phyloP scores from a whole-genome alignment of 352 stramenopile genomes.

The Thraustochytrium striatum region DNA sequence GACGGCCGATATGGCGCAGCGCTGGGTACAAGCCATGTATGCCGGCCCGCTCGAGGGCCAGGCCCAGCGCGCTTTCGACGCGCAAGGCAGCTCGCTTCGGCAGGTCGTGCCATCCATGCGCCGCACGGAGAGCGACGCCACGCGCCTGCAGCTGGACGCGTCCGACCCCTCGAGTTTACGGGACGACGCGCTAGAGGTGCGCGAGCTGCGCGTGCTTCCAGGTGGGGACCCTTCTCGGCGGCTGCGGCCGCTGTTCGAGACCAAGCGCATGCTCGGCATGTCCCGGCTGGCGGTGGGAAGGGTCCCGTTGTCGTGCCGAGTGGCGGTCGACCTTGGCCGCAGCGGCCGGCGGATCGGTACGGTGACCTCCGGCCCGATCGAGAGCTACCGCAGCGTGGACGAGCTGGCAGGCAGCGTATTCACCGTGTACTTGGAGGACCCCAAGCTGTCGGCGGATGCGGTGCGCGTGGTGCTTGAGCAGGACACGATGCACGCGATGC shows the following conservation, averaged over 20 bases:
- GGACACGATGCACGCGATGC: background rate
- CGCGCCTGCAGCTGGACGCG: background rate
- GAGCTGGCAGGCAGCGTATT: too few species aligned
- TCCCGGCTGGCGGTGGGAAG: background rate
- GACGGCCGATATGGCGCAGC: constrained; percentile 15
- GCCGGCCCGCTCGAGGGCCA: background rate
- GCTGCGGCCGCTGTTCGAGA: constrained; percentile 3
- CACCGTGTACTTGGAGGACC: background rate
- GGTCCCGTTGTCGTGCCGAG: background rate
- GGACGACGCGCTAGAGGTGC: background rate
- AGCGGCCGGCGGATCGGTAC: background rate
- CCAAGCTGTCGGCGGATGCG: background rate
- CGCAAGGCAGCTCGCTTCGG: background rate
- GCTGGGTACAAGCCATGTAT: constrained; percentile 39
- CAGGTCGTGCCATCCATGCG: background rate
- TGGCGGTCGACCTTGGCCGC: background rate
- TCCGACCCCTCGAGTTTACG: background rate
- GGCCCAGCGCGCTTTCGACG: constrained; percentile 35
- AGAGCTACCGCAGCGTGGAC: background rate
- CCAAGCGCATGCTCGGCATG: background rate
- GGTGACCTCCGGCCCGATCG: background rate
- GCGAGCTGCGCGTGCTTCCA: background rate
- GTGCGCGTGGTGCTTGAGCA: background rate
- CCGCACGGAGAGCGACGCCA: background rate
- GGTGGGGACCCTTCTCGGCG: background rate